Evolutionary conservation across 805 yeast genomes (phyloP).

Genomic region (Wickerhamomyces pijperi): DNA sequence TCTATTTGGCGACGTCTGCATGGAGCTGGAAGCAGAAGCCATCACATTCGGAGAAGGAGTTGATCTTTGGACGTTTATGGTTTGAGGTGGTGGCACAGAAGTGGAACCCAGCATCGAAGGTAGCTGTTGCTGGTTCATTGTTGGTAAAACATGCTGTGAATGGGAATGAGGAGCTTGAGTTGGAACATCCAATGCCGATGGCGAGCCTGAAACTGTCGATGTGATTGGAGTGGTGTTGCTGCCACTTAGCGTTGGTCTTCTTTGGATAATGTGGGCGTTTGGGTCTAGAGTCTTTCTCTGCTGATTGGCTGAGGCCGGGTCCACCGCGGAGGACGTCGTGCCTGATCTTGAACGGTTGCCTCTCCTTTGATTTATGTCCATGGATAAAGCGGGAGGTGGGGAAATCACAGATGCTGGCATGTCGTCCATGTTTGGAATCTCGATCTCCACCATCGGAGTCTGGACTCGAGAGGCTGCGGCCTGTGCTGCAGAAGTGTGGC

Average conservation of each 20-base stretch:
- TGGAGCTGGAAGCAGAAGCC: not conserved
- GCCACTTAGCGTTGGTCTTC: slow-evolving; percentile 14
- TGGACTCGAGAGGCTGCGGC: slow-evolving; percentile 23
- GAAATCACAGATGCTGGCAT: slow-evolving; percentile 5
- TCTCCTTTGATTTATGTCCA: slow-evolving; percentile 6
- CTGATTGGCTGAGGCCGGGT: slow-evolving; percentile 9
- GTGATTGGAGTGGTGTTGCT: slow-evolving; percentile 3
- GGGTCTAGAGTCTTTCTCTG: slow-evolving; percentile 15
- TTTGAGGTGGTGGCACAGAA: slow-evolving; percentile 4
- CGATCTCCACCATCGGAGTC: slow-evolving; percentile 51
- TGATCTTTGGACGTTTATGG: slow-evolving; percentile 18
- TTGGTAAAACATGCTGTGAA: slow-evolving; percentile 7
- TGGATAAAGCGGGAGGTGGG: not conserved
- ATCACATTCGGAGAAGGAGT: slow-evolving; percentile 36
- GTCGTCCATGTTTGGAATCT: slow-evolving; percentile 59
- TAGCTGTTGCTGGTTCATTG: too few species aligned
- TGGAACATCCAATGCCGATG: not conserved
- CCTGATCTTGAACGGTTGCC: slow-evolving; percentile 20
- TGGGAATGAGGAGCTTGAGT: slow-evolving; percentile 6
- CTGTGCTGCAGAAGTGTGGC: too few species aligned
- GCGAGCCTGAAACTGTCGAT: slow-evolving; percentile 3
- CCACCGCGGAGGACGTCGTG: not conserved
- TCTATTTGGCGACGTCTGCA: slow-evolving; percentile 23
- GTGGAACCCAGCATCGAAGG: not conserved
- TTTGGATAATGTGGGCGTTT: slow-evolving; percentile 2